Evolutionary conservation across 129 eudicot genomes (phyloP), one percentile per base, ranked within the genome.

Genomic region (Arctium minus): DNA sequence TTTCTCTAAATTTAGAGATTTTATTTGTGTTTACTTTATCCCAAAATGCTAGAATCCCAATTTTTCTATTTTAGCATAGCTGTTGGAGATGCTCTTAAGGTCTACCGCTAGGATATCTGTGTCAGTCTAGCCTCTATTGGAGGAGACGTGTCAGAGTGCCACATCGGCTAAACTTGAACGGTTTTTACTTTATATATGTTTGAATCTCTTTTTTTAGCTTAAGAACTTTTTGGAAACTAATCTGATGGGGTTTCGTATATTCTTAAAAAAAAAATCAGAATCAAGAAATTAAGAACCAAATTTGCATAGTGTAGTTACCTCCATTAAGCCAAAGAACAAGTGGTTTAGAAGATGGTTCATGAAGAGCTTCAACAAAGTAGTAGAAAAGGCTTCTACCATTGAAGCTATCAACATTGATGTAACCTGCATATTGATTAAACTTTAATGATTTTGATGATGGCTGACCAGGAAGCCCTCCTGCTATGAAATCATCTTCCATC

Each of bases 261-360:
- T 67, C 12, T 27, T 2, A 15, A 53, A 27, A 6, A 27, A 67
- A 56, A 53, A 53, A 53, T 4, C 0, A 42, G 50, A 42, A 7
- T 8, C 13, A 42, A 56, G 65, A 56, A 56, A 22, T 22, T 22
- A 56, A 56, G 8, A 56, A 56, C 8, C 29, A n/a, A 60, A n/a
- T 17, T 60, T 60, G 68, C 68, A 60, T 80, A 33, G 36, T 33
- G 36, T 33, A 33, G 3, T 33, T 33, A 90, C 94, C 94, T 82
- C 92, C 94, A 82, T 90, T 90, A 32, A 90, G 88, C 93, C 93
- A 90, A 78, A 88, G 90, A 56, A 90, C 79, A 64, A 86, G 94
- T 73, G 90, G 94, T 83, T 88, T 86, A 5, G 84, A 68, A 70
- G 92, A 86, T 30, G 94, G 92, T 82, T 86, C 39, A 17, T 79